Percentiles rank a stretch among this genome's conserved stretches.
Evolutionary conservation across 805 yeast genomes (phyloP).

Genomic region (Grigorovia jiainica): DNA sequence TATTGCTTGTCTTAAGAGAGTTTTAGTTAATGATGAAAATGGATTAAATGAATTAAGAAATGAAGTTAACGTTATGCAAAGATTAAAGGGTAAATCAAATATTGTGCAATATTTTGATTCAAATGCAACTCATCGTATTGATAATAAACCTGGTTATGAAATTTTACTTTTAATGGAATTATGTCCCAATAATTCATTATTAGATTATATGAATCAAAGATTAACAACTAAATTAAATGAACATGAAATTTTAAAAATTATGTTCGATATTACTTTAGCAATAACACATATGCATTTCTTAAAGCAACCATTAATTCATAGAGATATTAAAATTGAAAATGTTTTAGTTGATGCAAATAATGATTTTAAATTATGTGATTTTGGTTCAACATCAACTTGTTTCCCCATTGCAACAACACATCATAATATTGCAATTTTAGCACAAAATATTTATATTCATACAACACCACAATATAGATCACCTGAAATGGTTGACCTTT

Average conservation of each 20-base stretch:
- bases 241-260: constrained; percentile 68
- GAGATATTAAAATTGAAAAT: constrained; percentile 92
- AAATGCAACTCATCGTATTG: constrained; percentile 38
- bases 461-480: constrained; percentile 95
- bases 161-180: constrained; percentile 89
- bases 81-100: constrained; percentile 43
- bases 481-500: constrained; percentile 93
- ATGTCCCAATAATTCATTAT: constrained; percentile 80
- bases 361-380: constrained; percentile 80
- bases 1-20: constrained; percentile 64
- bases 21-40: constrained; percentile 59
- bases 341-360: constrained; percentile 67
- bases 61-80: constrained; percentile 78
- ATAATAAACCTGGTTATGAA: constrained; percentile 51
- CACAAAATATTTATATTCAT: constrained; percentile 79
- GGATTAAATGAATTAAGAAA: constrained; percentile 58
- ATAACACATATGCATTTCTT: constrained; percentile 80
- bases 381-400: constrained; percentile 67
- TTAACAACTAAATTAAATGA: constrained; percentile 72
- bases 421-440: constrained; percentile 59
- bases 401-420: constrained; percentile 65
- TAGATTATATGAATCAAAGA: constrained; percentile 86
- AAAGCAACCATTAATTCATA: constrained; percentile 66
- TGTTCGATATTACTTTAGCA: constrained; percentile 73
- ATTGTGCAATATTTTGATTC: constrained; percentile 69